These are phyloP conservation scores for Mycena vulgaris DNA, from an alignment of 768 basidiomycete genomes.

Conservation along the genomic window DNA sequence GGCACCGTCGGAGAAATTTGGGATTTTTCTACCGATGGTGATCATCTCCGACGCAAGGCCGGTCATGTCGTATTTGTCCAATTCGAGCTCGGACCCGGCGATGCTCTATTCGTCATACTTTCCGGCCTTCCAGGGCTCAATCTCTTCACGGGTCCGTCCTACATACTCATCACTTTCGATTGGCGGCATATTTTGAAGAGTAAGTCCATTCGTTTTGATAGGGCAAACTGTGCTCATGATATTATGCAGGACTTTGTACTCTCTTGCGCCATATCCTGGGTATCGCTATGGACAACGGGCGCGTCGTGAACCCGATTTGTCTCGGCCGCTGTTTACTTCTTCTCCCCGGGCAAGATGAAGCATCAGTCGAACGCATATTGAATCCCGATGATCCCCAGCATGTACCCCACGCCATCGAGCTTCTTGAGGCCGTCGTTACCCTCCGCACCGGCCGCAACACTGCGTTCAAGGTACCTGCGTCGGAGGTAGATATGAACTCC, in stretches of 20 bases:
- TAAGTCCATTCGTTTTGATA: constrained; percentile 9
- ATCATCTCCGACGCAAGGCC: constrained; percentile 10
- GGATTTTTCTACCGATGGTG: constrained; percentile 15
- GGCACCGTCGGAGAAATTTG: constrained; percentile 26
- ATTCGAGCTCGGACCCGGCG: background rate
- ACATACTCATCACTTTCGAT: constrained; percentile 26
- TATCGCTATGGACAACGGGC: background rate
- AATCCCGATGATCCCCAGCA: constrained; percentile 49
- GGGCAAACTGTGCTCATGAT: background rate
- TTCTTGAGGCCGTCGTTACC: constrained; percentile 34
- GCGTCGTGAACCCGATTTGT: too few relatives aligned
- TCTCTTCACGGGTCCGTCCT: constrained; percentile 16
- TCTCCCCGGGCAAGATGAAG: constrained; percentile 28
- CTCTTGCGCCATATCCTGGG: constrained; percentile 17
- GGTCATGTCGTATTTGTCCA: constrained; percentile 22
- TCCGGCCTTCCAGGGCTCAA: constrained; percentile 31
- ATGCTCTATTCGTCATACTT: constrained; percentile 19
- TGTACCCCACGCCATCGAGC: constrained; percentile 48
- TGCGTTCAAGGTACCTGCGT: background rate
- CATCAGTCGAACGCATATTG: constrained; percentile 22
- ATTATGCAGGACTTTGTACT: constrained; percentile 26
- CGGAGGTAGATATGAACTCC: background rate
- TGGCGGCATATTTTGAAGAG: constrained; percentile 37
- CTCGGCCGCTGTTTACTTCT: constrained; percentile 38
- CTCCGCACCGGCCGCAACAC: constrained; percentile 9